Percentiles rank a stretch among this genome's conserved stretches.
Evolutionary conservation across 371 early-diverging fungal species (phyloP).

Genomic region (Haplosporangium sp.): DNA sequence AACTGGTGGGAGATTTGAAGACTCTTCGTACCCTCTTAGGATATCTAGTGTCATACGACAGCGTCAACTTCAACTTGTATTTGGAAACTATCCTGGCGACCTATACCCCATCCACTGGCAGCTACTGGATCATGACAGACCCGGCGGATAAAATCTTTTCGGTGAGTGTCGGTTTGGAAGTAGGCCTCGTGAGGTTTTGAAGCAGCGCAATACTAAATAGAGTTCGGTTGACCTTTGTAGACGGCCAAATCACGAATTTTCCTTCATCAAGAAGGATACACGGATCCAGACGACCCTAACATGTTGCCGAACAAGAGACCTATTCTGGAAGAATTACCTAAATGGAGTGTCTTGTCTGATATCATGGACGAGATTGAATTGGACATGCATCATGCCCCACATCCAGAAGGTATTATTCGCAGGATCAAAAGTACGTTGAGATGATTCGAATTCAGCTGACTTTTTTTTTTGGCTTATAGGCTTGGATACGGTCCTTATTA

Average conservation of each 20-base stretch:
- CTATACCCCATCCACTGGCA: conserved; percentile 56
- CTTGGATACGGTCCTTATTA: conserved; percentile 70
- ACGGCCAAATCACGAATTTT: conserved; percentile 75
- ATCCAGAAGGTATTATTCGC: conserved; percentile 32
- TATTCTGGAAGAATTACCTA: conserved; percentile 91
- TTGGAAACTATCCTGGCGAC: conserved; percentile 84
- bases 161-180: conserved; percentile 34
- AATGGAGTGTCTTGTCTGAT: conserved; percentile 82
- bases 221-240: conserved; percentile 25
- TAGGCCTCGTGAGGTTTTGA: no score
- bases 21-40: conserved; percentile 78
- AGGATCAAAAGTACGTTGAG: not conserved
- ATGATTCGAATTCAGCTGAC: not conserved
- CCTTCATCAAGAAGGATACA: conserved; percentile 53
- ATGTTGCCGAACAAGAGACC: conserved; percentile 75
- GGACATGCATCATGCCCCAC: conserved; percentile 57
- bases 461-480: conserved; percentile 11
- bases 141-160: conserved; percentile 82
- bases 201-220: no score
- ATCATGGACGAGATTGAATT: conserved; percentile 82
- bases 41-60: conserved; percentile 86
- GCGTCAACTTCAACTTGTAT: conserved; percentile 87
- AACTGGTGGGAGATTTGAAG: conserved; percentile 80
- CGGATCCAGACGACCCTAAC: conserved; percentile 56
- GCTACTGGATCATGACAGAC: conserved; percentile 85